Evolutionary conservation across 345 rosid species (phyloP).

Genomic region (Psidium guajava): DNA sequence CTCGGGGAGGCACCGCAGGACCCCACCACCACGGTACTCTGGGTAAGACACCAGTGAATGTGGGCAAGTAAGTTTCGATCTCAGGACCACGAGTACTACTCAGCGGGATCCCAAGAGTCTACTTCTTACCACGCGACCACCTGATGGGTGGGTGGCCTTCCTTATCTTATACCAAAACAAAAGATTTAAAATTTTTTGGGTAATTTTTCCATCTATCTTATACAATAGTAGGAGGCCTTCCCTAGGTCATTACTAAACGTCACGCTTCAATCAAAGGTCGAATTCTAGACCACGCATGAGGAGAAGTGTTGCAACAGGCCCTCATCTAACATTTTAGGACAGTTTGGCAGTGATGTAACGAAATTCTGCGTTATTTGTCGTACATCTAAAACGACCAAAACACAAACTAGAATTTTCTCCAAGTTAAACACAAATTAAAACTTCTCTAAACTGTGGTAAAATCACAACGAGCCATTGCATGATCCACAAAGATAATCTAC

Average conservation of each 20-base stretch:
- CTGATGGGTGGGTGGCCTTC: no score
- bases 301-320: background rate
- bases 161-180: no score
- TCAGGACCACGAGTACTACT: no score
- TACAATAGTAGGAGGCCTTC: background rate
- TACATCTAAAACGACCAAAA: background rate
- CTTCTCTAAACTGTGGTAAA: background rate
- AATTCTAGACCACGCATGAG: background rate
- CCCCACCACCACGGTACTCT: no score
- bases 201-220: no score
- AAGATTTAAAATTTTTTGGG: no score
- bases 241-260: background rate
- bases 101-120: no score
- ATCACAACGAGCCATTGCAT: background rate
- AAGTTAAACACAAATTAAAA: background rate
- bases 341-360: background rate
- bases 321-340: background rate
- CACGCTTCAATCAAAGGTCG: background rate
- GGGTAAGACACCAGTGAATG: no score
- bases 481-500: background rate
- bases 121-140: no score
- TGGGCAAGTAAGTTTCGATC: no score
- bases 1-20: no score
- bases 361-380: background rate
- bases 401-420: background rate